Conservation (phyloP, 2,329 filamentous ascomycete genomes). For the Coleophoma eucalyptorum region DNA sequence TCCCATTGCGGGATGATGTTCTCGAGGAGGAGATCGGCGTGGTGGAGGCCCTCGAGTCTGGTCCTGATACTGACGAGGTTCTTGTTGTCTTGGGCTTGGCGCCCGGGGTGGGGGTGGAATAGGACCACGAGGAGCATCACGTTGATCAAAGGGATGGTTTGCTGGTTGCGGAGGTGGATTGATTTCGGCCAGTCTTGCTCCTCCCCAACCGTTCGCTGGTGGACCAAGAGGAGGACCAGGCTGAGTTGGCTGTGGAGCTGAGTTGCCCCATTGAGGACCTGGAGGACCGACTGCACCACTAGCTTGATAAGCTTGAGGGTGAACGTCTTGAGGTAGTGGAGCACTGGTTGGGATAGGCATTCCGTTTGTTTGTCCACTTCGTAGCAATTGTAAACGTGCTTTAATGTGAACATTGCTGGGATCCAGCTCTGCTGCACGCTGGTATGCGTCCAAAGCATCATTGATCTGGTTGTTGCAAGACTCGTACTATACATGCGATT, state of each 20-base stretch:
- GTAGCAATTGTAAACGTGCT: slow-evolving; percentile 82
- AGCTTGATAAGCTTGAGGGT: slow-evolving; percentile 89
- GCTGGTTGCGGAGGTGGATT: slow-evolving; percentile 71
- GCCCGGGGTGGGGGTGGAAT: slow-evolving; percentile 59
- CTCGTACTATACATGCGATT: slow-evolving; percentile 65
- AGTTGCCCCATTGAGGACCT: slow-evolving; percentile 84
- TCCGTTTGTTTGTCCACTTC: slow-evolving; percentile 73
- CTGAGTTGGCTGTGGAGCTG: slow-evolving; percentile 62
- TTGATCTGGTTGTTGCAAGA: slow-evolving; percentile 98
- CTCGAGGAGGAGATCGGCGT: slow-evolving; percentile 51
- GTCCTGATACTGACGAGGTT: slow-evolving; percentile 66
- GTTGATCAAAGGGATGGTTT: slow-evolving; percentile 74
- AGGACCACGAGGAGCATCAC: slow-evolving; percentile 66
- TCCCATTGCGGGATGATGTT: slow-evolving; percentile 26
- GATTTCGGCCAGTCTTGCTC: slow-evolving; percentile 72
- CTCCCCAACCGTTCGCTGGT: slow-evolving; percentile 49
- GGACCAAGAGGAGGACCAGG: slow-evolving; percentile 32
- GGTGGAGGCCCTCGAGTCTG: slow-evolving; percentile 52
- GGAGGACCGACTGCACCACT: slow-evolving; percentile 79
- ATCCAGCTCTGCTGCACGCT: slow-evolving; percentile 90
- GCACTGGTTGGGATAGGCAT: slow-evolving; percentile 68
- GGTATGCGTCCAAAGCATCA: slow-evolving; percentile 93
- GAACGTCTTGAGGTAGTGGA: slow-evolving; percentile 92
- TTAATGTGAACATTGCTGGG: slow-evolving; percentile 95
- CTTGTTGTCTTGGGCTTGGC: slow-evolving; percentile 69